Percentiles rank a stretch among this genome's conserved stretches.
These are phyloP conservation scores for Monilinia fructigena DNA, from an alignment of 2,329 filamentous ascomycete genomes.

Conservation along the genomic window DNA sequence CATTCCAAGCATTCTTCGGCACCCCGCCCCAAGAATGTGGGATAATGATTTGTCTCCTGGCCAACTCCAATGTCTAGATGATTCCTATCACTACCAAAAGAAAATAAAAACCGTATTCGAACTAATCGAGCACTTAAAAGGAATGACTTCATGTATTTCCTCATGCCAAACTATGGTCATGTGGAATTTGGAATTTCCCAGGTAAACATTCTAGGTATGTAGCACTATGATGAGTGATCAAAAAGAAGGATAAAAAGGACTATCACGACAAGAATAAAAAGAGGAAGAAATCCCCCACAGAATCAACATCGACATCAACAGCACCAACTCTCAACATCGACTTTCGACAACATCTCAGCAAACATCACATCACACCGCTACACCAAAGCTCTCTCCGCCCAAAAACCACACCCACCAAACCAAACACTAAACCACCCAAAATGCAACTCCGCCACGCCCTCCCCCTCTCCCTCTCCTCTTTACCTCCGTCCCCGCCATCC, in stretches of 20 bases:
- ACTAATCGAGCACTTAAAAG: neutral
- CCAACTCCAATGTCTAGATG: neutral
- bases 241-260: neutral
- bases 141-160: neutral
- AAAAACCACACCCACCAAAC: neutral
- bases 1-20: conserved; percentile 1
- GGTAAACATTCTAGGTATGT: neutral
- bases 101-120: neutral
- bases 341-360: conserved; percentile 1
- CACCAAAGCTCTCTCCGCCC: neutral
- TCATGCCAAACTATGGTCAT: neutral
- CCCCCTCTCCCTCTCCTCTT: conserved; percentile 41
- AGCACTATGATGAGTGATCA: neutral
- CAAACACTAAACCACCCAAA: conserved; percentile 29
- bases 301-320: neutral
- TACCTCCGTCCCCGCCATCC: conserved; percentile 42
- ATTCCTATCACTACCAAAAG: neutral
- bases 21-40: neutral
- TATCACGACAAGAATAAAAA: neutral
- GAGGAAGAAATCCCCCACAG: neutral
- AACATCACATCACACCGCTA: conserved; percentile 2
- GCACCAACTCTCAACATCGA: conserved; percentile 1
- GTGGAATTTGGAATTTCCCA: conserved; percentile 5
- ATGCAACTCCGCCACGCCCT: conserved; percentile 48
- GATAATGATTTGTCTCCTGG: neutral